Evolutionary conservation across 495 filamentous ascomycete genomes (phyloP).

Genomic region (Thermothielavioides terrestris): DNA sequence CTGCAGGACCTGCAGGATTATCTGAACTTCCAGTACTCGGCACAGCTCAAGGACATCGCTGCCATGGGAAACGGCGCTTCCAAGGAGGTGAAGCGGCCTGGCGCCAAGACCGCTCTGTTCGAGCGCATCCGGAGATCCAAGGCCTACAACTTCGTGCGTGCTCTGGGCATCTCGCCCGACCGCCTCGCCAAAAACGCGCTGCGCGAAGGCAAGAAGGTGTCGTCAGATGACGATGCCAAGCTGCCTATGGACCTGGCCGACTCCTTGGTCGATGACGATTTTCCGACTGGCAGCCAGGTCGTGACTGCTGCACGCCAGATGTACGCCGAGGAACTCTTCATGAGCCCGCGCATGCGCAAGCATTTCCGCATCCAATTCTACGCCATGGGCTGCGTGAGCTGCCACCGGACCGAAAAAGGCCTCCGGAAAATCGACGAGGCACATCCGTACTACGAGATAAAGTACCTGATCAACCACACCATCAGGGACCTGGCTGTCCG

Average conservation of each 20-base stretch:
- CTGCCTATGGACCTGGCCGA: constrained; percentile 83
- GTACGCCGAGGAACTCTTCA: constrained; percentile 83
- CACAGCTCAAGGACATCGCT: constrained; percentile 67
- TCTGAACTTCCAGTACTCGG: constrained; percentile 86
- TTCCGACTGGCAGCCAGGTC: constrained; percentile 65
- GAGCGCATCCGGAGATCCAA: constrained; percentile 73
- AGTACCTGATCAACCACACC: constrained; percentile 84
- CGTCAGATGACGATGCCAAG: constrained; percentile 69
- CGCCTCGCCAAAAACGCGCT: constrained; percentile 78
- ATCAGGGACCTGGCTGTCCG: constrained; percentile 68
- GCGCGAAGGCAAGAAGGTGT: constrained; percentile 63
- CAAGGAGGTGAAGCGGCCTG: constrained; percentile 59
- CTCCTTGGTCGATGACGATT: constrained; percentile 58
- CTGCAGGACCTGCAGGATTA: constrained; percentile 96
- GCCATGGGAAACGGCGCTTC: constrained; percentile 44
- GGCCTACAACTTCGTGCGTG: constrained; percentile 73
- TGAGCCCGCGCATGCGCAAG: constrained; percentile 85
- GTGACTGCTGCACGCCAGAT: constrained; percentile 70
- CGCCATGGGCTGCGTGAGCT: constrained; percentile 69
- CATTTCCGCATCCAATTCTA: constrained; percentile 77
- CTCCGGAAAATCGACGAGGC: constrained; percentile 90
- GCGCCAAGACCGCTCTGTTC: constrained; percentile 63
- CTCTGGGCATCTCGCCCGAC: constrained; percentile 84
- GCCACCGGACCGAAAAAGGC: constrained; percentile 86
- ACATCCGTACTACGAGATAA: constrained; percentile 95